Evolutionary conservation across 2,329 filamentous ascomycete species (phyloP), one percentile per base, ranked within the genome.

Genomic region (Phaeophleospora eucalypticola): DNA sequence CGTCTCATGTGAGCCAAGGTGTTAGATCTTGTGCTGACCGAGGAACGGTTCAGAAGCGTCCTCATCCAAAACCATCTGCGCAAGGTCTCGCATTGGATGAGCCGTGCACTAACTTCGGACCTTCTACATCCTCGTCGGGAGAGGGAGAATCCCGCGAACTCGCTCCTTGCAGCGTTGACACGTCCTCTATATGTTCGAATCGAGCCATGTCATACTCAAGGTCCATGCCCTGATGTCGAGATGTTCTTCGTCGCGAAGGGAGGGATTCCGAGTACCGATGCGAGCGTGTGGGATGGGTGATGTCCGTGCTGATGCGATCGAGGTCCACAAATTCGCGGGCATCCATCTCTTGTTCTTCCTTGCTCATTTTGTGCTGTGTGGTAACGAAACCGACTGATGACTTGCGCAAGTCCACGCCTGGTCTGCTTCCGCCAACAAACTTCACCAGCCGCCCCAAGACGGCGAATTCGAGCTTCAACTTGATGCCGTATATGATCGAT

Each of bases 381-480:
- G 39, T 45, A 34, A 55, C 16, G 34, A 59, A 58, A 8, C 50
- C 53, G 10, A 58, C 42, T 8, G 53, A 54, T 1, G 46, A 34
- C 20, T 52, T 50, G n/a, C 52, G 55, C n/a, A 46, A 27, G 8
- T 54, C 53, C 4, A 41, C 34, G 3, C 35, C 46, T 8, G 55
- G 43, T 20, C 43, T 41, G 4, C 53, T 44, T 9, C 48, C 51
- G 15, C 49, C 49, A 4, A 66, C 56, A 27, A 62, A 56, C 20
- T 58, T 55, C 29, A 64, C 59, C 4, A 65, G 50, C 46, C 62
- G 59, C 12, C 54, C 53, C 12, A 65, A 48, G 18, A 65, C 58
- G 24, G 56, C 62, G 36, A 64, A 64, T 44, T 65, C 63, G n/a
- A 65, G 58, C 42, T 65, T 65, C 17, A 65, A 54, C 53, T 65